Conservation (phyloP, 2,329 filamentous ascomycete genomes). For the Colletotrichum melonis region DNA sequence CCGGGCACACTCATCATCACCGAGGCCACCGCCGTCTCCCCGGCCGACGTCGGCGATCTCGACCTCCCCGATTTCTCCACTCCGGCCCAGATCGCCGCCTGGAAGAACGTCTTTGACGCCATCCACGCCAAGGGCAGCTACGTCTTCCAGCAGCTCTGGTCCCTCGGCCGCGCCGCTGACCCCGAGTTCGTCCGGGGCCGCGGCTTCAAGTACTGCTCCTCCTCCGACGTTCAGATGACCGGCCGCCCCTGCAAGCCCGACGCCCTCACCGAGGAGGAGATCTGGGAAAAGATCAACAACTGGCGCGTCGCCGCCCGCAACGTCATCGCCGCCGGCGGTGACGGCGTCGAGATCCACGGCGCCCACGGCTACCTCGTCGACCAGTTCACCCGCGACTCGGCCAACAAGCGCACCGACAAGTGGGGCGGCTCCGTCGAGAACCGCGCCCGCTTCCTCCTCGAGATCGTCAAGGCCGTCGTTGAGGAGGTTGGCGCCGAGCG, state of each 20-base stretch:
- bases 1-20: conserved; percentile 50
- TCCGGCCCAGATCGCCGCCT: conserved; percentile 40
- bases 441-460: conserved; percentile 62
- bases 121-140: conserved; percentile 44
- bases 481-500: conserved; percentile 46
- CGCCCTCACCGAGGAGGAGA: conserved; percentile 59
- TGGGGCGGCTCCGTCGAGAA: conserved; percentile 67
- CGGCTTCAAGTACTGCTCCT: conserved; percentile 43
- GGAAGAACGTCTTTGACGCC: conserved; percentile 42
- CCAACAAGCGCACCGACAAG: conserved; percentile 53
- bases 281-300: conserved; percentile 66
- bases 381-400: conserved; percentile 59
- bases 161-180: conserved; percentile 35
- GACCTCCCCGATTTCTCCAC: conserved; percentile 58
- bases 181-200: conserved; percentile 34
- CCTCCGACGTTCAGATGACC: conserved; percentile 39
- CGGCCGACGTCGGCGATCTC: conserved; percentile 38
- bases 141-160: conserved; percentile 41
- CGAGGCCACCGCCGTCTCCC: conserved; percentile 44
- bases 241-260: conserved; percentile 35
- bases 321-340: conserved; percentile 54
- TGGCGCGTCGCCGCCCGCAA: conserved; percentile 61
- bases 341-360: conserved; percentile 67
- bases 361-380: conserved; percentile 66
- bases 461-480: conserved; percentile 56